Percentiles rank a stretch among this genome's conserved stretches.
Evolutionary conservation across 768 basidiomycete genomes (phyloP).

Genomic region (Lactifluus echinatus): DNA sequence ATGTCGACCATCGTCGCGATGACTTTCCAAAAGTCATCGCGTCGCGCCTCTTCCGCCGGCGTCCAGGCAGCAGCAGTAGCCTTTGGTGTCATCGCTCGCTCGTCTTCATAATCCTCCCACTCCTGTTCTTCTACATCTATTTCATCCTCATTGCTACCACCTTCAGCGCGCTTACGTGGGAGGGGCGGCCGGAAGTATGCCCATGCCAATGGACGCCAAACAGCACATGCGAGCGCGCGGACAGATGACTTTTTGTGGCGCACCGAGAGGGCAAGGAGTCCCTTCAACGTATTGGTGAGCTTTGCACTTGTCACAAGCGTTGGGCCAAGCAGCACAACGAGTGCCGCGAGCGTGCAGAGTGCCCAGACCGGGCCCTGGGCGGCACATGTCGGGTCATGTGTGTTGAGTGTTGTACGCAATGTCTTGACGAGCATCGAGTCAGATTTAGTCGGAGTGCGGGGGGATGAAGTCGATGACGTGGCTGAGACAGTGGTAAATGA

Average conservation of each 20-base stretch:
- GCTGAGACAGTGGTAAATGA: slow-evolving; percentile 38
- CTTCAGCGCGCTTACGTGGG: slow-evolving; percentile 24
- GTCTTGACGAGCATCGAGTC: slow-evolving; percentile 56
- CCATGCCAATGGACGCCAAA: slow-evolving; percentile 64
- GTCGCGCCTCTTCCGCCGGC: slow-evolving; percentile 14
- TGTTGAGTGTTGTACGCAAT: slow-evolving; percentile 51
- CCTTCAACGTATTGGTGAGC: slow-evolving; percentile 38
- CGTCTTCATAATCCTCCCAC: slow-evolving; percentile 22
- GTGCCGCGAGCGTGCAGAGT: slow-evolving; percentile 52
- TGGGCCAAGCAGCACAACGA: slow-evolving; percentile 60
- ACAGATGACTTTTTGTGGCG: slow-evolving; percentile 57
- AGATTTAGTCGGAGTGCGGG: slow-evolving; percentile 18
- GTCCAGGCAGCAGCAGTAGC: slow-evolving; percentile 19
- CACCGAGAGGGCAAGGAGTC: slow-evolving; percentile 46
- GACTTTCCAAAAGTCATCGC: slow-evolving; percentile 38
- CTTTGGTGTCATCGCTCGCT: neutral
- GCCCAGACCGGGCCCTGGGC: slow-evolving; percentile 79
- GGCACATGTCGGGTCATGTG: slow-evolving; percentile 46
- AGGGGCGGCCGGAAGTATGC: slow-evolving; percentile 50
- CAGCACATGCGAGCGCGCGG: slow-evolving; percentile 48
- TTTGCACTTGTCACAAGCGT: slow-evolving; percentile 38
- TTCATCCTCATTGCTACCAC: slow-evolving; percentile 22
- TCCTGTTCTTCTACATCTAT: slow-evolving; percentile 17
- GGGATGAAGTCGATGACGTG: slow-evolving; percentile 28
- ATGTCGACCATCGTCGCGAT: slow-evolving; percentile 47